Evolutionary conservation across 2,329 filamentous ascomycete species (phyloP).

Genomic region (Fusarium equiseti): DNA sequence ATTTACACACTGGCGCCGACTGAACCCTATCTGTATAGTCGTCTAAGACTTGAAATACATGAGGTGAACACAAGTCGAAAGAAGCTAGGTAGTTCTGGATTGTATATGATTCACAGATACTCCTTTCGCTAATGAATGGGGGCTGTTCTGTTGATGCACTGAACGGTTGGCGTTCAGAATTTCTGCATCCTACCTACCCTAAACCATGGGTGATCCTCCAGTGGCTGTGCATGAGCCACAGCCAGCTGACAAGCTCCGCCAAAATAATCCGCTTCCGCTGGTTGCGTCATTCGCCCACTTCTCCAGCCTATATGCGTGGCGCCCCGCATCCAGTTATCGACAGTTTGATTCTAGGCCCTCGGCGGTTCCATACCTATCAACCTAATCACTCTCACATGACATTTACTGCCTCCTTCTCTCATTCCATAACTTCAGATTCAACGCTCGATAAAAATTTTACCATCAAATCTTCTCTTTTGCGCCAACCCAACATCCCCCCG

Average conservation of each 20-base stretch:
- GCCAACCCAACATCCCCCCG: neutral
- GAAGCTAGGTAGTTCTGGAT: too few species aligned
- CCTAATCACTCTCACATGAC: conserved; percentile 45
- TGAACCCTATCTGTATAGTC: too few species aligned
- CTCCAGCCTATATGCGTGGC: conserved; percentile 26
- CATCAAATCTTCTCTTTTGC: neutral
- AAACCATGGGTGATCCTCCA: neutral
- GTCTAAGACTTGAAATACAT: too few species aligned
- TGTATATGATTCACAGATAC: too few species aligned
- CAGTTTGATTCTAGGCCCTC: conserved; percentile 35
- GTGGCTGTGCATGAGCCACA: conserved; percentile 34
- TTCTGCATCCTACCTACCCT: conserved; percentile 6
- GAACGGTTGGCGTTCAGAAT: neutral
- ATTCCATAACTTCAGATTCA: neutral
- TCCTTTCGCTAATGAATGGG: neutral
- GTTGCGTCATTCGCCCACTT: conserved; percentile 42
- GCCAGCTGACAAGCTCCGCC: neutral
- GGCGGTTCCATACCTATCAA: conserved; percentile 33
- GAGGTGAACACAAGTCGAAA: too few species aligned
- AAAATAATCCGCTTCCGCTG: conserved; percentile 31
- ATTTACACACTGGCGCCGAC: too few species aligned
- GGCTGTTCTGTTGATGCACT: neutral
- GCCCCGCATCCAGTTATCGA: conserved; percentile 35
- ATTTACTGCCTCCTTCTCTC: conserved; percentile 20
- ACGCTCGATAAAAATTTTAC: neutral